Evolutionary conservation across 495 filamentous ascomycete species (phyloP).

Genomic region (Penicillium argentinense): DNA sequence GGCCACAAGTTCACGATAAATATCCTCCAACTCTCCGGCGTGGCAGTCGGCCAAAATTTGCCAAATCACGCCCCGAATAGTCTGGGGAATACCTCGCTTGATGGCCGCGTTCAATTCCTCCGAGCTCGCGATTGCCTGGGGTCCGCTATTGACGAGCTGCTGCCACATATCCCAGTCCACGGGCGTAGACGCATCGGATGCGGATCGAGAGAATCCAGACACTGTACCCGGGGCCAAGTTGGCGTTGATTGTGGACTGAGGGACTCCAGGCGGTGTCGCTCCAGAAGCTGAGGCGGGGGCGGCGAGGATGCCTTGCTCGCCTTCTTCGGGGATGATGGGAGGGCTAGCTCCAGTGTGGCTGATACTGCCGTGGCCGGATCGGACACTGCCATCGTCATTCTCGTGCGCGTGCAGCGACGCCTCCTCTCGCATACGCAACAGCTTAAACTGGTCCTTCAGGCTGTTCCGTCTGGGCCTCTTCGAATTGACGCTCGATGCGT

Average conservation of each 20-base stretch:
- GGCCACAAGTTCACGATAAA: constrained; percentile 79
- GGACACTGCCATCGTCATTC: constrained; percentile 33
- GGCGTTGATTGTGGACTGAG: constrained; percentile 51
- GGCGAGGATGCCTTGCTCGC: constrained; percentile 37
- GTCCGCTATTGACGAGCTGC: constrained; percentile 88
- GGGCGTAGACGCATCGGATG: constrained; percentile 58
- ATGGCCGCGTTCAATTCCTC: constrained; percentile 89
- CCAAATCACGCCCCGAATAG: constrained; percentile 96
- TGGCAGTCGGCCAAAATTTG: constrained; percentile 94
- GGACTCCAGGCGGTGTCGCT: constrained; percentile 48
- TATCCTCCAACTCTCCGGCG: constrained; percentile 81
- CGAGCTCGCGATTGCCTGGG: constrained; percentile 79
- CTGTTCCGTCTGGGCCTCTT: constrained; percentile 61
- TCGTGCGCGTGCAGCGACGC: constrained; percentile 41
- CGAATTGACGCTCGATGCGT: constrained; percentile 40
- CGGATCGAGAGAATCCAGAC: constrained; percentile 69
- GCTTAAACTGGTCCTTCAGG: constrained; percentile 82
- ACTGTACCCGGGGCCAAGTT: constrained; percentile 79
- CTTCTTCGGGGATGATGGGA: constrained; percentile 53
- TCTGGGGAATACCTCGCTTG: constrained; percentile 88
- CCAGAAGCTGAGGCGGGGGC: constrained; percentile 32
- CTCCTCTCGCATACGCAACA: constrained; percentile 78
- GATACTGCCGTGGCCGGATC: constrained; percentile 44
- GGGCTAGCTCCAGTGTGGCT: constrained; percentile 56
- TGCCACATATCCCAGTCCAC: constrained; percentile 99